Percentiles rank a stretch among this genome's conserved stretches.
phyloP scores from a whole-genome alignment of 345 rosid species.

The Geranium brycei region DNA sequence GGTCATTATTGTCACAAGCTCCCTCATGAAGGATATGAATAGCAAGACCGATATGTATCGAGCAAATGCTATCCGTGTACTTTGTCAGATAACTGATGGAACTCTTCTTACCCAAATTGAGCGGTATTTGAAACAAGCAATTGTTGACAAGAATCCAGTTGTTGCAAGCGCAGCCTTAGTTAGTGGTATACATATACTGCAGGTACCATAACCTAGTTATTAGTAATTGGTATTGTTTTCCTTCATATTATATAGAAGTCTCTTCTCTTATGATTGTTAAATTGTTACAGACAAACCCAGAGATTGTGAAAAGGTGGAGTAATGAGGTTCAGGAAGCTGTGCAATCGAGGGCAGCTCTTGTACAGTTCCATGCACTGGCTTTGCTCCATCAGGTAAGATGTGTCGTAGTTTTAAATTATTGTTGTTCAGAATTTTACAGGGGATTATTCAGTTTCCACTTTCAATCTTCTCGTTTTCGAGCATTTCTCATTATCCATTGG shows the following conservation, averaged over 20 bases:
- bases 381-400: slow-evolving; percentile 69
- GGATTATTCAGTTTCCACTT: no score
- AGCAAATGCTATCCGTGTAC: slow-evolving; percentile 96
- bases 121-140: slow-evolving; percentile 93
- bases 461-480: no score
- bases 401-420: background rate
- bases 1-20: slow-evolving; percentile 98
- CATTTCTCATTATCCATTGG: no score
- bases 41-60: slow-evolving; percentile 97
- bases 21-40: slow-evolving; percentile 97
- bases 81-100: slow-evolving; percentile 88
- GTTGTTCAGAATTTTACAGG: no score
- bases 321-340: slow-evolving; percentile 99
- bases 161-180: slow-evolving; percentile 99
- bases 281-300: slow-evolving; percentile 52
- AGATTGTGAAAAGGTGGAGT: slow-evolving; percentile 96
- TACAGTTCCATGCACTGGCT: slow-evolving; percentile 91
- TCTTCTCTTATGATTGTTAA: background rate
- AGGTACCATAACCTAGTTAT: slow-evolving; percentile 30
- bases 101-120: slow-evolving; percentile 87
- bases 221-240: background rate
- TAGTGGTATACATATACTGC: slow-evolving; percentile 89
- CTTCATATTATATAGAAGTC: background rate
- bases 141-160: slow-evolving; percentile 96
- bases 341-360: slow-evolving; percentile 93